Evolutionary conservation across 2,329 filamentous ascomycete species (phyloP).

Genomic region (Tolypocladium endophyticum): DNA sequence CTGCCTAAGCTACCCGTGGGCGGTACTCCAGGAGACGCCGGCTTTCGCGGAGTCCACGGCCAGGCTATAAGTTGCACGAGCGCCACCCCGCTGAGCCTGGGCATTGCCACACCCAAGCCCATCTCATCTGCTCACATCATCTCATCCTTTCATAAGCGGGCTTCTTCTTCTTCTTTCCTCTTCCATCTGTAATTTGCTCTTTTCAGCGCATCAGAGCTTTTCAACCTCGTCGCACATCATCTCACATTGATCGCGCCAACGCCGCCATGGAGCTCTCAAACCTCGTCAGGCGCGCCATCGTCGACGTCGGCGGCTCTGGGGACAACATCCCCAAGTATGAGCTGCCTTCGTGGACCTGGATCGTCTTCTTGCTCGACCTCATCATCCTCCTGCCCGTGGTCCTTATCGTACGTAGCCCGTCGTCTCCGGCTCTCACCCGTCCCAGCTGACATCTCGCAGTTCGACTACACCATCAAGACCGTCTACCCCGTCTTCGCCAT

Average conservation of each 20-base stretch:
- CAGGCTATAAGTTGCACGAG: too few relatives aligned
- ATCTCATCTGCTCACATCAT: neutral
- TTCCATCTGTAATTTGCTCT: neutral
- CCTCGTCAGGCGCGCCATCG: conserved; percentile 22
- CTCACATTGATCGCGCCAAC: neutral
- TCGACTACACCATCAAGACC: conserved; percentile 38
- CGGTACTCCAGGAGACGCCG: too few relatives aligned
- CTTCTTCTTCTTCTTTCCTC: neutral
- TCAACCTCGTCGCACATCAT: neutral
- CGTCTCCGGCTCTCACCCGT: neutral
- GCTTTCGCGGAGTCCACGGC: too few relatives aligned
- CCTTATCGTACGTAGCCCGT: conserved; percentile 25
- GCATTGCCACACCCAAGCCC: neutral
- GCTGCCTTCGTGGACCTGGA: conserved; percentile 28
- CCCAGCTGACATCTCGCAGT: conserved; percentile 17
- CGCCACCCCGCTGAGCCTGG: neutral
- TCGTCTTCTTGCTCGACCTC: conserved; percentile 27
- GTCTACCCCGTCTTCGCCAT: conserved; percentile 46
- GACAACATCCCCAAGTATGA: conserved; percentile 13
- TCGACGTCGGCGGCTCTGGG: conserved; percentile 5
- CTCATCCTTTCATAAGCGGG: neutral
- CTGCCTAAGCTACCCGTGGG: neutral
- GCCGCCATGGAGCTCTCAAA: conserved; percentile 5
- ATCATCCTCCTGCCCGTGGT: conserved; percentile 34
- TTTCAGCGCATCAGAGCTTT: neutral